Conservation (phyloP, 441 rosid genomes). For the Corymbia citriodora region DNA sequence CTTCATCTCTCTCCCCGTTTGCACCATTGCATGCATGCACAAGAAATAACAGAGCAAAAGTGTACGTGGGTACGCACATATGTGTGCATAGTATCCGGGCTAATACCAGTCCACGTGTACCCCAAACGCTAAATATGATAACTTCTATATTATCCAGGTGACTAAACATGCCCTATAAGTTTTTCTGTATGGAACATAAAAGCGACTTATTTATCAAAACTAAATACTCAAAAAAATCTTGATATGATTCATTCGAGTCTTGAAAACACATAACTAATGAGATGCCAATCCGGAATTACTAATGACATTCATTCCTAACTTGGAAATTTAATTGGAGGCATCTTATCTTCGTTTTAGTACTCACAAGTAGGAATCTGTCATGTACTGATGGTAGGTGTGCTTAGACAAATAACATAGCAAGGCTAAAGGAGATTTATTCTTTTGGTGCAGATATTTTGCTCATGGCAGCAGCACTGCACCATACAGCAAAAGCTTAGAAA, state of each 20-base stretch:
- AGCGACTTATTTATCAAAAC: not conserved
- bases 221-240: fast-evolving
- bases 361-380: not conserved
- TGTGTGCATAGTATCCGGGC: not conserved
- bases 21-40: not conserved
- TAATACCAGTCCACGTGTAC: not conserved
- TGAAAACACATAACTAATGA: fast-evolving
- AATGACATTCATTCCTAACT: fast-evolving
- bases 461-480: not conserved
- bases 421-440: not conserved
- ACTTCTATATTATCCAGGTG: too few species aligned
- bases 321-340: not conserved
- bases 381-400: not conserved
- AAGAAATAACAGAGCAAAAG: not conserved
- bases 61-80: not conserved
- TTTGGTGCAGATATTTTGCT: not conserved
- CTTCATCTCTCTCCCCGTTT: not conserved
- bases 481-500: not conserved
- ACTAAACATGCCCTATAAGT: fast-evolving
- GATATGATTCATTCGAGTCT: fast-evolving
- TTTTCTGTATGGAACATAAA: not conserved
- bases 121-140: too few species aligned
- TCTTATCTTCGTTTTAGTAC: not conserved
- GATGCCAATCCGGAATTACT: not conserved
- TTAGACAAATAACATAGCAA: not conserved